phyloP scores from a whole-genome alignment of 2,329 filamentous ascomycete species.

The Sarocladium oryzae region DNA sequence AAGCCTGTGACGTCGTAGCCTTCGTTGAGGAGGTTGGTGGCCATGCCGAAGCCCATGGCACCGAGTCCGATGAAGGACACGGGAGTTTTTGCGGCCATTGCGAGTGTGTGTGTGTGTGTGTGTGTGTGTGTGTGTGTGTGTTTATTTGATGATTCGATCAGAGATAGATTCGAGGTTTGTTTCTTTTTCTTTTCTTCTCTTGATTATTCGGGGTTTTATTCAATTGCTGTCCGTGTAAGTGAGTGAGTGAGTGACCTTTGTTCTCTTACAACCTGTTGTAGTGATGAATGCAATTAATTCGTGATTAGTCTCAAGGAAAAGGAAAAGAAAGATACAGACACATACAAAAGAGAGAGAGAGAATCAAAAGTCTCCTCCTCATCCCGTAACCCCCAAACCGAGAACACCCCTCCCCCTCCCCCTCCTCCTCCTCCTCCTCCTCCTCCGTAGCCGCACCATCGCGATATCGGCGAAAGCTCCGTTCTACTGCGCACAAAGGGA shows the following conservation, averaged over 20 bases:
- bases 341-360: background rate
- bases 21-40: conserved; percentile 61
- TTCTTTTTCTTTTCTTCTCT: background rate
- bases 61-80: conserved; percentile 69
- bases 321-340: background rate
- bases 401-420: background rate
- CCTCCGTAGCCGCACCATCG: background rate
- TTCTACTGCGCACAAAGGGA: background rate
- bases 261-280: no score
- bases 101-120: no score
- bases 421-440: no score
- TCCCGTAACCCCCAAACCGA: background rate
- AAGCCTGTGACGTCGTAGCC: conserved; percentile 65
- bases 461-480: background rate
- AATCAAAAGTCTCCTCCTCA: no score
- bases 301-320: no score
- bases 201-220: background rate
- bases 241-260: no score
- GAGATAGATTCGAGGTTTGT: background rate
- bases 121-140: no score
- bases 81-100: conserved; percentile 28
- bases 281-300: no score
- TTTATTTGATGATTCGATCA: background rate
- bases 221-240: background rate
- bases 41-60: conserved; percentile 80